phyloP scores from a whole-genome alignment of 2,329 filamentous ascomycete species.

The Ophiostoma piceae region DNA sequence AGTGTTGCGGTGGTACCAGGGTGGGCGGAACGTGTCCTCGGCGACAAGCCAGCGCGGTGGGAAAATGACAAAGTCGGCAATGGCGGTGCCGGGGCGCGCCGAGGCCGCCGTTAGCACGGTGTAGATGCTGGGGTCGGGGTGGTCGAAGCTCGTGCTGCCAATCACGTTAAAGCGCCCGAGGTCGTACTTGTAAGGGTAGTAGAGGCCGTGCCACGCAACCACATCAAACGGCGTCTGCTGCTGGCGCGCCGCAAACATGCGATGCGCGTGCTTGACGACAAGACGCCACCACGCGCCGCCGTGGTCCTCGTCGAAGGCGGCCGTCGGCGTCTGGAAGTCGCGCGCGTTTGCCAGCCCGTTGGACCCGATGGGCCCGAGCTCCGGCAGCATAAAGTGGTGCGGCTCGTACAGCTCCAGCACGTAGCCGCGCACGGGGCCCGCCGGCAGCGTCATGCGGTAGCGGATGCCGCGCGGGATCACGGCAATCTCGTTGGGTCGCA shows the following conservation, averaged over 20 bases:
- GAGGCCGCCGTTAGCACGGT: slow-evolving; percentile 63
- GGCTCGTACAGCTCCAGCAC: slow-evolving; percentile 66
- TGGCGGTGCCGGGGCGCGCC: slow-evolving; percentile 54
- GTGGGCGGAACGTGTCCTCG: slow-evolving; percentile 65
- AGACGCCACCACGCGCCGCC: too few relatives aligned
- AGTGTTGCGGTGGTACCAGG: slow-evolving; percentile 67
- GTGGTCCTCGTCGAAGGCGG: slow-evolving; percentile 54
- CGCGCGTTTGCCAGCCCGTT: slow-evolving; percentile 69
- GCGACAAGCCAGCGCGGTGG: slow-evolving; percentile 65
- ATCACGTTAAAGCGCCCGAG: slow-evolving; percentile 71
- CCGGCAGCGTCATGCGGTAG: slow-evolving; percentile 59
- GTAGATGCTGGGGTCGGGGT: slow-evolving; percentile 74
- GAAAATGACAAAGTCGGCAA: slow-evolving; percentile 69
- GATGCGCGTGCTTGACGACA: too few relatives aligned
- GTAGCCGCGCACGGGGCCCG: slow-evolving; percentile 57
- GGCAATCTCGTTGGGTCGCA: slow-evolving; percentile 70
- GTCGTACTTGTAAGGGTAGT: slow-evolving; percentile 78
- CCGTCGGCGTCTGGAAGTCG: slow-evolving; percentile 70
- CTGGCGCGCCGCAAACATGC: slow-evolving; percentile 39
- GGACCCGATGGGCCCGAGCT: slow-evolving; percentile 67
- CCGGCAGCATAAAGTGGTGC: slow-evolving; percentile 65
- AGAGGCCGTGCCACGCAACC: slow-evolving; percentile 75
- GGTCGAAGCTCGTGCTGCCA: slow-evolving; percentile 67
- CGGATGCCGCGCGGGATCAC: slow-evolving; percentile 70
- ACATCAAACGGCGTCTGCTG: slow-evolving; percentile 69